A percentile compares a stretch with the other conserved stretches of the same genome.
These are phyloP conservation scores for Pseudoperonospora humuli DNA, from an alignment of 352 stramenopile genomes.

Conservation along the genomic window DNA sequence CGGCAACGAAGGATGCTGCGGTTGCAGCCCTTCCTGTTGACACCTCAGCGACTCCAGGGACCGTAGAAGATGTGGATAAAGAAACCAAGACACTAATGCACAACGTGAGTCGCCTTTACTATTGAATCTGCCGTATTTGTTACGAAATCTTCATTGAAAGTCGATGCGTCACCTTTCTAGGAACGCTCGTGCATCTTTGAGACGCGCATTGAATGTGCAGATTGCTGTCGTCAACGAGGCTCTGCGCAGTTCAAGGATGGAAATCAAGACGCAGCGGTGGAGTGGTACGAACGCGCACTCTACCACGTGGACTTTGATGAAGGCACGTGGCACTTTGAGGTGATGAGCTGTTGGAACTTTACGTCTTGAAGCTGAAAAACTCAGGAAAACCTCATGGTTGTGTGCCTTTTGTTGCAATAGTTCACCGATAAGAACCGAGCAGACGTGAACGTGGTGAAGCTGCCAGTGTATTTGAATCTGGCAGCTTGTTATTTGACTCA, in stretches of 20 bases:
- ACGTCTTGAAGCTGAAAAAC: background rate
- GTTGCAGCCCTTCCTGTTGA: background rate
- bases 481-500: constrained; percentile 64
- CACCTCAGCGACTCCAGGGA: background rate
- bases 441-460: constrained; percentile 59
- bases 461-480: constrained; percentile 77
- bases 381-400: background rate
- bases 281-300: constrained; percentile 72
- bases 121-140: constrained; percentile 4
- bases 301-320: constrained; percentile 83
- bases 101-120: constrained; percentile 12
- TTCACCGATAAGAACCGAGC: constrained; percentile 66
- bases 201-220: constrained; percentile 59
- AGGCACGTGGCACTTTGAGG: constrained; percentile 80
- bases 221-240: constrained; percentile 57
- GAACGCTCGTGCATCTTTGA: constrained; percentile 83
- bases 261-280: constrained; percentile 34
- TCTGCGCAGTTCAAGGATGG: constrained; percentile 49
- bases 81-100: constrained; percentile 31
- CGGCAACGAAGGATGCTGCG: background rate
- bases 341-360: constrained; percentile 1
- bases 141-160: constrained; percentile 3
- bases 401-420: constrained; percentile 15
- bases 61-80: constrained; percentile 11
- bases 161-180: constrained; percentile 25